Evolutionary conservation across 306 rosid genomes (phyloP).

Genomic region (Cicer arietinum): DNA sequence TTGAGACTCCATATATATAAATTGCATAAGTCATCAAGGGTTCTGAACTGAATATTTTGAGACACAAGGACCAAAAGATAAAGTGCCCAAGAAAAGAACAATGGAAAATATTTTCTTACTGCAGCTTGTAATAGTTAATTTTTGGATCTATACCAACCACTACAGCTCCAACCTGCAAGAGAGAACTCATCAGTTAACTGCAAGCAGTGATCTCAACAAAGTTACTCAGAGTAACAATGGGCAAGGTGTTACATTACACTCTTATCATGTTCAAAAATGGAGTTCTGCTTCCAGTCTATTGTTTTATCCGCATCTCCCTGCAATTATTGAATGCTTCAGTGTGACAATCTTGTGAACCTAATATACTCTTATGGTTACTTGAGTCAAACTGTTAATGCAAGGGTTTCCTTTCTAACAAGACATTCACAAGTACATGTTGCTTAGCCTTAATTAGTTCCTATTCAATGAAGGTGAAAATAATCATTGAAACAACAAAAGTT

Average conservation of each 20-base stretch:
- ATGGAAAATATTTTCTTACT: slow-evolving; percentile 61
- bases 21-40: slow-evolving; percentile 1
- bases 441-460: neutral
- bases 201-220: slow-evolving; percentile 36
- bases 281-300: slow-evolving; percentile 55
- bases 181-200: slow-evolving; percentile 43
- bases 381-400: slow-evolving; percentile 23
- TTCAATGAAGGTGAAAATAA: slow-evolving; percentile 21
- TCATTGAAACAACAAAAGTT: slow-evolving; percentile 20
- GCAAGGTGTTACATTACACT: slow-evolving; percentile 69
- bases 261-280: slow-evolving; percentile 80
- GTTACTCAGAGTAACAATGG: slow-evolving; percentile 40
- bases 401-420: slow-evolving; percentile 28
- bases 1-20: slow-evolving; percentile 10
- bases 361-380: slow-evolving; percentile 20
- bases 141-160: slow-evolving; percentile 88
- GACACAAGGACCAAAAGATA: slow-evolving; percentile 30
- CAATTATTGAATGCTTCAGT: slow-evolving; percentile 50
- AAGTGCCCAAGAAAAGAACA: slow-evolving; percentile 12
- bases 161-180: slow-evolving; percentile 93
- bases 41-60: slow-evolving; percentile 29
- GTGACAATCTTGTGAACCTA: slow-evolving; percentile 36
- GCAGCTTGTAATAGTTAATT: slow-evolving; percentile 95
- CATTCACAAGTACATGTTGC: neutral
- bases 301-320: slow-evolving; percentile 84